Percentiles rank a stretch among this genome's conserved stretches.
Evolutionary conservation across 1,284 basidiomycete species (phyloP).

Genomic region (Leccinum proximum): DNA sequence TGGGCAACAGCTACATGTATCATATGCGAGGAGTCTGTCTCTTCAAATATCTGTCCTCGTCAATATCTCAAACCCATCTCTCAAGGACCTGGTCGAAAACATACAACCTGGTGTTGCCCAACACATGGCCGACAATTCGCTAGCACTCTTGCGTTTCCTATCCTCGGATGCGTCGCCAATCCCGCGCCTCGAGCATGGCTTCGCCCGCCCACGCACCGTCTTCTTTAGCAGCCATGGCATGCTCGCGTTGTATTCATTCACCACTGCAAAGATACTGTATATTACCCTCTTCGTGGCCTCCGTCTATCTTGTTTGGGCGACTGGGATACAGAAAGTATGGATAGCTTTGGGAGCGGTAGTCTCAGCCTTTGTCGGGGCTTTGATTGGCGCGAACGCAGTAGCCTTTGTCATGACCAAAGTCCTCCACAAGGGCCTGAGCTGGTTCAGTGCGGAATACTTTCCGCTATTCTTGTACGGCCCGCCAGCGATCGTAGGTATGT

Average conservation of each 20-base stretch:
- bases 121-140: conserved; percentile 92
- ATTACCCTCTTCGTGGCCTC: conserved; percentile 46
- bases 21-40: conserved; percentile 74
- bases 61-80: conserved; percentile 9
- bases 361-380: conserved; percentile 51
- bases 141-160: conserved; percentile 83
- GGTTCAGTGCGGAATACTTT: conserved; percentile 78
- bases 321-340: conserved; percentile 28
- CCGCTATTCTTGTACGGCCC: conserved; percentile 80
- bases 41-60: conserved; percentile 3
- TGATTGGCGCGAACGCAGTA: conserved; percentile 68
- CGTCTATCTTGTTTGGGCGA: conserved; percentile 39
- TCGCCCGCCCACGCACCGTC: conserved; percentile 61
- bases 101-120: conserved; percentile 80
- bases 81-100: conserved; percentile 76
- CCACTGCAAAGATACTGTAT: conserved; percentile 72
- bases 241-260: conserved; percentile 75
- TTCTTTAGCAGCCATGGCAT: conserved; percentile 75
- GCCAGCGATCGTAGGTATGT: conserved; percentile 62
- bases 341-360: conserved; percentile 41
- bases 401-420: conserved; percentile 69
- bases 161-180: conserved; percentile 66
- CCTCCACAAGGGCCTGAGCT: conserved; percentile 69
- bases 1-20: conserved; percentile 93
- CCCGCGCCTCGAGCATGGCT: conserved; percentile 53